These are phyloP conservation scores for Pyrenophora seminiperda DNA, from an alignment of 2,329 filamentous ascomycete species.

Conservation along the genomic window DNA sequence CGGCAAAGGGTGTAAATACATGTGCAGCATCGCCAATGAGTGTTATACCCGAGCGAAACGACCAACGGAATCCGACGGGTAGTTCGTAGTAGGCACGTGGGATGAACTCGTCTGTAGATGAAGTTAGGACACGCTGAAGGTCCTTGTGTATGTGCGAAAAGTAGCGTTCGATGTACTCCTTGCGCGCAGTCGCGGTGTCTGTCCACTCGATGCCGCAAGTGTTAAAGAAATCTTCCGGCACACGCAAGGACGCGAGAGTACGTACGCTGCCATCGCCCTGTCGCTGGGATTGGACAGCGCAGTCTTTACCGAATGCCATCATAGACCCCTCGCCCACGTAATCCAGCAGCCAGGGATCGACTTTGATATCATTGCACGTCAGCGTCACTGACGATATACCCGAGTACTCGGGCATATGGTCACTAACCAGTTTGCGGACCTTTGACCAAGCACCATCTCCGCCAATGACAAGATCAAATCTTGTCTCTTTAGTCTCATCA, in stretches of 20 bases:
- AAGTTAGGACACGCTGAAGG: slow-evolving; percentile 28
- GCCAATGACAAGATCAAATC: slow-evolving; percentile 55
- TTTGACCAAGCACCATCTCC: slow-evolving; percentile 57
- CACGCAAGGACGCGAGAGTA: slow-evolving; percentile 47
- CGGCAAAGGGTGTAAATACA: slow-evolving; percentile 63
- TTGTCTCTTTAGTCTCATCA: slow-evolving; percentile 34
- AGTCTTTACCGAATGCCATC: slow-evolving; percentile 47
- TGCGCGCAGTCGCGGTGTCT: slow-evolving; percentile 45
- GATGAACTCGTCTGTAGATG: slow-evolving; percentile 20
- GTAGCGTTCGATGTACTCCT: slow-evolving; percentile 29
- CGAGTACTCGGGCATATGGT: slow-evolving; percentile 53
- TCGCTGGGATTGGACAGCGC: slow-evolving; percentile 50
- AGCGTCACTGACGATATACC: slow-evolving; percentile 55
- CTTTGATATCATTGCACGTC: slow-evolving; percentile 51
- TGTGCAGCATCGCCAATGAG: slow-evolving; percentile 66
- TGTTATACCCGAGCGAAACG: slow-evolving; percentile 56
- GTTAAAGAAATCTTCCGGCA: slow-evolving; percentile 48
- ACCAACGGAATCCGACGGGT: slow-evolving; percentile 59
- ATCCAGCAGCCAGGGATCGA: slow-evolving; percentile 50
- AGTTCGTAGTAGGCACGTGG: slow-evolving; percentile 57
- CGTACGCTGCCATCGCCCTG: slow-evolving; percentile 58
- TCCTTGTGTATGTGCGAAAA: slow-evolving; percentile 44
- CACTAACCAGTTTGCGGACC: slow-evolving; percentile 33
- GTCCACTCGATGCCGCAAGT: slow-evolving; percentile 54
- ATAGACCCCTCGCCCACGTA: slow-evolving; percentile 52